Percentiles rank a stretch among this genome's conserved stretches.
These are phyloP conservation scores for Capronia epimyces DNA, from an alignment of 2,329 filamentous ascomycete species.

Conservation along the genomic window DNA sequence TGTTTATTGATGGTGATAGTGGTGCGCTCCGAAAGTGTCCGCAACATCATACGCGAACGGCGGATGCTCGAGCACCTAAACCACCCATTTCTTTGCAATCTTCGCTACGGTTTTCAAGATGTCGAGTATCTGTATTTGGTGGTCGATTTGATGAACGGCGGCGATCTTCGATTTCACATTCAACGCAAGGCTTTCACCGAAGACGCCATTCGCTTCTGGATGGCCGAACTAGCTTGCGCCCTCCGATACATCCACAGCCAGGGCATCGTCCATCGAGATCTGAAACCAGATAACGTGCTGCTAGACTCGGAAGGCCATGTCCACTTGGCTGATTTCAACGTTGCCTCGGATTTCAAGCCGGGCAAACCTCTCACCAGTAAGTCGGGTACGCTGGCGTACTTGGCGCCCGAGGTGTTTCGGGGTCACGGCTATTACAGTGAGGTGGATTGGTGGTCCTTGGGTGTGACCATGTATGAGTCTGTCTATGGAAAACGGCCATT, in stretches of 20 bases:
- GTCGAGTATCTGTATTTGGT: slow-evolving; percentile 99
- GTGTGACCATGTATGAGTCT: slow-evolving; percentile 98
- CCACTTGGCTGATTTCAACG: slow-evolving; percentile 97
- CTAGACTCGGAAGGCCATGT: slow-evolving; percentile 88
- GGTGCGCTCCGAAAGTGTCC: slow-evolving; percentile 92
- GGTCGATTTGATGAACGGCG: slow-evolving; percentile 95
- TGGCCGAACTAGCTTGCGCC: slow-evolving; percentile 87
- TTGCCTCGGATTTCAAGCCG: slow-evolving; percentile 85
- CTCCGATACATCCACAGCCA: slow-evolving; percentile 79
- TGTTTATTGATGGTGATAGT: slow-evolving; percentile 50
- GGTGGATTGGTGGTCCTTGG: slow-evolving; percentile 97
- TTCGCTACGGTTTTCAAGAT: slow-evolving; percentile 98
- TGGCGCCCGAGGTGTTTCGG: slow-evolving; percentile 90
- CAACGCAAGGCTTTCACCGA: slow-evolving; percentile 97
- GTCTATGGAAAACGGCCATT: slow-evolving; percentile 99
- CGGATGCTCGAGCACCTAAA: slow-evolving; percentile 98
- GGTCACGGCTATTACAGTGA: slow-evolving; percentile 83
- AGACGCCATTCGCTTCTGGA: slow-evolving; percentile 95
- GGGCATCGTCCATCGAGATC: slow-evolving; percentile 82
- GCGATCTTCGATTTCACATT: slow-evolving; percentile 94
- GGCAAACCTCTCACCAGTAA: slow-evolving; percentile 85
- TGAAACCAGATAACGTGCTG: slow-evolving; percentile 88
- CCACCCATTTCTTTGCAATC: slow-evolving; percentile 95
- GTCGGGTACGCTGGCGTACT: slow-evolving; percentile 90
- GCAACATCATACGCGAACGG: slow-evolving; percentile 95